Evolutionary conservation across 306 rosid genomes (phyloP).

Genomic region (Crotalaria pallida): DNA sequence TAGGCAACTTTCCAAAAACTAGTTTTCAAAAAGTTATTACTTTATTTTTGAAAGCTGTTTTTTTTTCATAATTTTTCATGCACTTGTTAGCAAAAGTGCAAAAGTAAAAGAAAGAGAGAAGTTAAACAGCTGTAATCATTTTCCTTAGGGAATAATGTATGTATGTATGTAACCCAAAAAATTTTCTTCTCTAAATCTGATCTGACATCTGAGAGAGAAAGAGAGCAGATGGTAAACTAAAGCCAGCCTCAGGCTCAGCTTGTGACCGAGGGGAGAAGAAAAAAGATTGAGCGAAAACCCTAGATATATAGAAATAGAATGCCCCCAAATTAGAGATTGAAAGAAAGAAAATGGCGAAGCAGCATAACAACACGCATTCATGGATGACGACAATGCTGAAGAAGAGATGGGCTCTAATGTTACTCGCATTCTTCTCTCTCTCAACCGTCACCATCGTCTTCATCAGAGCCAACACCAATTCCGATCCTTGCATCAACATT

Average conservation of each 20-base stretch:
- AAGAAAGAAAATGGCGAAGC: conserved; percentile 39
- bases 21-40: too few species aligned
- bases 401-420: conserved; percentile 51
- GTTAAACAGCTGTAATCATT: too few species aligned
- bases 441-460: conserved; percentile 56
- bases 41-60: too few species aligned
- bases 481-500: conserved; percentile 41
- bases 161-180: too few species aligned
- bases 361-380: conserved; percentile 20
- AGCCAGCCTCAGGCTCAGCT: too few species aligned
- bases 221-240: not conserved
- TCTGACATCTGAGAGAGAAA: not conserved
- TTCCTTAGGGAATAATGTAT: too few species aligned
- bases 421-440: conserved; percentile 50
- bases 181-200: not conserved
- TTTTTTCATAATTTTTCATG: too few species aligned
- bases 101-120: too few species aligned
- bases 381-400: conserved; percentile 49
- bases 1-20: too few species aligned
- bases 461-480: conserved; percentile 41
- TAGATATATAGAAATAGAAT: not conserved
- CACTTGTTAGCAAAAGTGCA: too few species aligned
- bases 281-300: conserved; percentile 1
- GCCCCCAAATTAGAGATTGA: not conserved
- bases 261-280: not conserved